phyloP scores from a whole-genome alignment of 768 basidiomycete genomes.

The Boletus rex-veris region DNA sequence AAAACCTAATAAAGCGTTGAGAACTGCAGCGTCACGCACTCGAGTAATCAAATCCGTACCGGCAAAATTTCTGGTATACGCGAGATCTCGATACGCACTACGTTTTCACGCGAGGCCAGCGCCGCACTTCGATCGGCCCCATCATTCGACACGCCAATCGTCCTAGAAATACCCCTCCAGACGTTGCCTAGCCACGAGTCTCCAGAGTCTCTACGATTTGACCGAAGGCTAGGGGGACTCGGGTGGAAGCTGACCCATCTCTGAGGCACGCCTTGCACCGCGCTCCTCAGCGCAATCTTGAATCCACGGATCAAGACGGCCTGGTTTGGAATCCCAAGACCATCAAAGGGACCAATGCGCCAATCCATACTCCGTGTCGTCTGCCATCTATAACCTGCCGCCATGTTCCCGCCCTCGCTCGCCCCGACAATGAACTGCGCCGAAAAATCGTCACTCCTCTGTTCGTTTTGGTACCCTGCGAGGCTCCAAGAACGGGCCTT shows the following conservation, averaged over 20 bases:
- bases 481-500: slow-evolving; percentile 30
- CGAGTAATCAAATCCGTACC: slow-evolving; percentile 3
- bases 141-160: slow-evolving; percentile 10
- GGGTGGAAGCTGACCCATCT: slow-evolving; percentile 13
- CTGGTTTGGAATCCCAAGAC: slow-evolving; percentile 20
- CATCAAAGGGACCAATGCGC: slow-evolving; percentile 17
- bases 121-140: background rate
- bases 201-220: background rate
- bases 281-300: slow-evolving; percentile 25
- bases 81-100: slow-evolving; percentile 8
- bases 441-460: background rate
- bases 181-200: slow-evolving; percentile 20
- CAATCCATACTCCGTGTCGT: slow-evolving; percentile 16
- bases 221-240: background rate
- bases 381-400: slow-evolving; percentile 17
- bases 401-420: slow-evolving; percentile 6
- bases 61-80: slow-evolving; percentile 18
- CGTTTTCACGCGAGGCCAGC: background rate
- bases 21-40: background rate
- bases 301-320: slow-evolving; percentile 31
- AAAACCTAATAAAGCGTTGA: slow-evolving; percentile 17
- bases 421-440: slow-evolving; percentile 15
- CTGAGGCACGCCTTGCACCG: slow-evolving; percentile 14
- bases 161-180: slow-evolving; percentile 15
- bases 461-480: slow-evolving; percentile 19